Evolutionary conservation across 768 basidiomycete species (phyloP), one percentile per base, ranked within the genome.

Genomic region (Rhizopogon vesiculosus): DNA sequence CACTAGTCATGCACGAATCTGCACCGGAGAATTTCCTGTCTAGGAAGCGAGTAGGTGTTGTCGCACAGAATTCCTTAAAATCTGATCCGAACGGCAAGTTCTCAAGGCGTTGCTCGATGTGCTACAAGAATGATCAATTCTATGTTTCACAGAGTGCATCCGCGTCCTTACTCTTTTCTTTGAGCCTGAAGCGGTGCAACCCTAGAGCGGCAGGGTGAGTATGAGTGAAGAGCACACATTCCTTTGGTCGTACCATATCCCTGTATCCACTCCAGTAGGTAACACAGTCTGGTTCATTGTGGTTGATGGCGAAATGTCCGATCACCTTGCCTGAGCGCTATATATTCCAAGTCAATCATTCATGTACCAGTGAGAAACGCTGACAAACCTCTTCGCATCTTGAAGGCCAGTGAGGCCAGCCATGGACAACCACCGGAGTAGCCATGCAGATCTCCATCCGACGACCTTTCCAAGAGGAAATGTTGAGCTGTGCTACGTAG

Each of bases 11-110:
- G 19, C 46, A 49, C 43, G 61, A 29, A 15, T 53, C 19, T 42
- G 61, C 58, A 39, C 67, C 55, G 0, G 45, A 43, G 18, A 71
- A 73, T 15, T 66, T 51, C 55, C 59, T 42, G 0, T 60, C 38
- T 13, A 55, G 42, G 45, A 72, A 68, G n/a, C 25, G n/a, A 10
- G 54, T 51, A 1, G 72, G 72, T 0, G 72, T 74, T 2, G 72
- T 70, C 1, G 69, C 68, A 49, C 71, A 72, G 54, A 74, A 71
- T 15, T 67, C 63, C 13, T 45, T 56, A 71, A 70, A 73, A n/a
- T 71, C 60, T 18, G 58, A 54, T 6, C 61, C 56, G 7, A 48
- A 6, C 0, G 63, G 69, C 12, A 73, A 52, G 39, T 69, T 62
- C 48, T 58, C 56, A 5, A 74, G 51, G 19, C 61, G 62, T 6